phyloP scores from a whole-genome alignment of 441 rosid species.

The Macaranga tanarius region DNA sequence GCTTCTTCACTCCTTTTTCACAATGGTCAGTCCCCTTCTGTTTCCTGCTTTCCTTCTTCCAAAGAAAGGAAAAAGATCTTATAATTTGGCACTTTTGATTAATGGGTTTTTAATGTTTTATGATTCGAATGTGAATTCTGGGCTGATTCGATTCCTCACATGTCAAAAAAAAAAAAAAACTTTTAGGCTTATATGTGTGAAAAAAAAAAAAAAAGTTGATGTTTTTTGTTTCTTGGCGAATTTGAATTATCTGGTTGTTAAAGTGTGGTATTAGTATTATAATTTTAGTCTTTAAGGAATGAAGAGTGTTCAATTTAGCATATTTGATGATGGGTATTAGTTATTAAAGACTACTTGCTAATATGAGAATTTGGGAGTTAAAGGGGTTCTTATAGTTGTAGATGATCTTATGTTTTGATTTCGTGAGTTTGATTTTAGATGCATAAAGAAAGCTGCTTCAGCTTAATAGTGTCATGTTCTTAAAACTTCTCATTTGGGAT shows the following conservation, averaged over 20 bases:
- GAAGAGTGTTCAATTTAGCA: background rate
- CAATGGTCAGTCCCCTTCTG: slow-evolving; percentile 9
- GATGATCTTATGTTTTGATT: background rate
- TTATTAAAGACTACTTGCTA: background rate
- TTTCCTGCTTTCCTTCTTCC: background rate
- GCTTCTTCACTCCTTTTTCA: background rate
- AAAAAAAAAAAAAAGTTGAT: background rate
- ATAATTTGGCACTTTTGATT: background rate
- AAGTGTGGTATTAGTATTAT: background rate
- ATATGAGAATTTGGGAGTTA: background rate
- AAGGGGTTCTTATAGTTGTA: background rate
- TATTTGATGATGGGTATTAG: background rate
- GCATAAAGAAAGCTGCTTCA: background rate
- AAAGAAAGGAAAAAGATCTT: too few relatives aligned
- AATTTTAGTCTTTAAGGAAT: background rate
- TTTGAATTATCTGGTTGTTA: background rate
- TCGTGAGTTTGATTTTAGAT: background rate
- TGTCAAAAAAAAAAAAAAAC: too few relatives aligned
- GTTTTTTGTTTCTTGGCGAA: background rate
- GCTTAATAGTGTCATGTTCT: too few relatives aligned
- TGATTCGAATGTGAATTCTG: background rate
- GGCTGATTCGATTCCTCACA: background rate
- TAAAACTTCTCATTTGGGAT: too few relatives aligned
- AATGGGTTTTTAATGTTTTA: background rate
- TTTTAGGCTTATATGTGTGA: background rate